phyloP scores from a whole-genome alignment of 176 grass and related monocot genomes.

The Sorghum bicolor region DNA sequence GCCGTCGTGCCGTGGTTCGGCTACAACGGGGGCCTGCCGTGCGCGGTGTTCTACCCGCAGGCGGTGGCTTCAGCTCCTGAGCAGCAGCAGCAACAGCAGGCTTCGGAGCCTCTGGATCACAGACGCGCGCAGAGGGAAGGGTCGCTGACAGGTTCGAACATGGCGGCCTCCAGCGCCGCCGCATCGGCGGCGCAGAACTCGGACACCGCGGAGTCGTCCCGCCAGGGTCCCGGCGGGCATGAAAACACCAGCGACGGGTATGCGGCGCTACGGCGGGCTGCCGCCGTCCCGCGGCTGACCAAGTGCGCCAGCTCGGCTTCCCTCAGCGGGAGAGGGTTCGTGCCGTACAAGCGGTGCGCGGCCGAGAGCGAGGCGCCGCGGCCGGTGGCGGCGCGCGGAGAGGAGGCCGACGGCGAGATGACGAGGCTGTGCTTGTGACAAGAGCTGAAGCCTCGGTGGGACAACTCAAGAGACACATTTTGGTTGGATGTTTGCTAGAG shows the following conservation, averaged over 20 bases:
- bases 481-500: slow-evolving; percentile 29
- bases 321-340: slow-evolving; percentile 45
- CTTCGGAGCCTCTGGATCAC: slow-evolving; percentile 12
- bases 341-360: slow-evolving; percentile 60
- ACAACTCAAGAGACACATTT: neutral
- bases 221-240: neutral
- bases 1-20: slow-evolving; percentile 30
- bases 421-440: slow-evolving; percentile 77
- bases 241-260: slow-evolving; percentile 19
- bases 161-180: slow-evolving; percentile 19
- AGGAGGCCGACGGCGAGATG: slow-evolving; percentile 52
- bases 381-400: neutral
- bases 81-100: slow-evolving; percentile 9
- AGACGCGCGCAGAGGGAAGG: slow-evolving; percentile 47
- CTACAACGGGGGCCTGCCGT: slow-evolving; percentile 42
- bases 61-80: slow-evolving; percentile 3
- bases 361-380: slow-evolving; percentile 44
- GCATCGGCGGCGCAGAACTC: slow-evolving; percentile 17
- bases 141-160: slow-evolving; percentile 67
- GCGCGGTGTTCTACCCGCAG: slow-evolving; percentile 41
- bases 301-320: slow-evolving; percentile 34
- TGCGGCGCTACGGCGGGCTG: neutral
- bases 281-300: neutral
- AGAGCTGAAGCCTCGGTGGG: neutral
- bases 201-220: slow-evolving; percentile 33